phyloP scores from a whole-genome alignment of 345 rosid genomes.

The Arabis alpina region DNA sequence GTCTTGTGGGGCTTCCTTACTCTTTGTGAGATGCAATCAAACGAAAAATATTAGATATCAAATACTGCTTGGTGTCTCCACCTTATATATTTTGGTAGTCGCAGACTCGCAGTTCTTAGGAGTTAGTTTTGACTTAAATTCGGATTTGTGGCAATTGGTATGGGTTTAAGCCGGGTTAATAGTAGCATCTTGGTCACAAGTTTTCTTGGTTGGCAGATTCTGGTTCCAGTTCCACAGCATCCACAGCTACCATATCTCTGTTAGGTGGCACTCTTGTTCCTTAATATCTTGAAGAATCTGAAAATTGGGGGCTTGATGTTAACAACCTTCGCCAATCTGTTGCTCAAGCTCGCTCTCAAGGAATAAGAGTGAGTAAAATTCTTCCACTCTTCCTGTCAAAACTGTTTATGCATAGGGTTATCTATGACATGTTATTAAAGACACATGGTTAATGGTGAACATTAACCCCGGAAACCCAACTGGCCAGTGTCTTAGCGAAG shows the following conservation, averaged over 20 bases:
- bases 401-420: neutral
- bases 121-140: no score
- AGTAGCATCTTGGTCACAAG: conserved; percentile 18
- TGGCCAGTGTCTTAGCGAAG: conserved; percentile 93
- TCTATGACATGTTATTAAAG: neutral
- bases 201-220: conserved; percentile 53
- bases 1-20: no score
- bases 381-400: conserved; percentile 13
- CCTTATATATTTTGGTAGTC: no score
- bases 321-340: conserved; percentile 80
- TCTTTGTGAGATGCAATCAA: no score
- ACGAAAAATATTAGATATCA: no score
- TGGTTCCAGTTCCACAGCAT: conserved; percentile 97
- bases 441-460: conserved; percentile 57
- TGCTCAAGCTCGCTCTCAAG: conserved; percentile 69
- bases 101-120: no score
- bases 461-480: conserved; percentile 98
- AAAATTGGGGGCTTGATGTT: conserved; percentile 92
- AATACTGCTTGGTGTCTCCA: no score
- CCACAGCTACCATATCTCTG: conserved; percentile 87
- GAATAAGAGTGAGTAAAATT: conserved; percentile 64
- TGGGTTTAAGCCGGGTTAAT: neutral
- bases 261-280: conserved; percentile 91
- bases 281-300: conserved; percentile 81
- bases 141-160: neutral